Evolutionary conservation across 352 stramenopile genomes (phyloP), one percentile per base, ranked within the genome.

Genomic region (Phytophthora syringae): DNA sequence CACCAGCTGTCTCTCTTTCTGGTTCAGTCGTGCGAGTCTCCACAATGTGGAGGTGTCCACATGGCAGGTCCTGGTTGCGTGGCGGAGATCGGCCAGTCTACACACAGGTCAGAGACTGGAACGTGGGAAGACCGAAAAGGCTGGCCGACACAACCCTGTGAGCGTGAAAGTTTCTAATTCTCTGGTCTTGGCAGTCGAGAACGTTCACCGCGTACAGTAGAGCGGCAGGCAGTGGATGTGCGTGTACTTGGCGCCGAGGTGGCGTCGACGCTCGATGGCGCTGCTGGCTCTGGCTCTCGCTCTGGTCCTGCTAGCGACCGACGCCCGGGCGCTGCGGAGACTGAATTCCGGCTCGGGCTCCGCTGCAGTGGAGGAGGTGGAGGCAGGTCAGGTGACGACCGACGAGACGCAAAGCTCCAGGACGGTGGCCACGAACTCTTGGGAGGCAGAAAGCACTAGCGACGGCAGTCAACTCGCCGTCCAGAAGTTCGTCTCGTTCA

Each of bases 171-270:
- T 47, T 45, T 36, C 18, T 20, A 59, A 42, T 36, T 32, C 49
- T 37, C 21, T 44, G 34, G 52, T 70, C 52, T 70, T 68, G 67
- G 25, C 50, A 68, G 52, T 67, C 55, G 54, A 67, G 54, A 71
- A 71, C 42, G 22, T 61, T 55, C 53, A 12, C 64, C 48, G n/a
- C n/a, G n/a, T n/a, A n/a, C 27, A 18, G 39, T 37, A 18, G 37
- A 68, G 32, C 20, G 51, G 15, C 30, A 60, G 32, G 52, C 47
- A 24, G 50, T 30, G 39, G n/a, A 76, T 76, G 68, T 69, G 52
- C 50, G 58, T 64, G 49, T 62, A 76, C 43, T 45, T 76, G 48
- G 64, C 64, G 30, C 58, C 68, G 22, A 64, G 68, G 67, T 73
- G 68, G 68, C 56, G 68, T 36, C 40, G 68, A 56, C 64, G 53